Conservation (phyloP, 1,139 yeast genomes). For the Pichia sp. region DNA sequence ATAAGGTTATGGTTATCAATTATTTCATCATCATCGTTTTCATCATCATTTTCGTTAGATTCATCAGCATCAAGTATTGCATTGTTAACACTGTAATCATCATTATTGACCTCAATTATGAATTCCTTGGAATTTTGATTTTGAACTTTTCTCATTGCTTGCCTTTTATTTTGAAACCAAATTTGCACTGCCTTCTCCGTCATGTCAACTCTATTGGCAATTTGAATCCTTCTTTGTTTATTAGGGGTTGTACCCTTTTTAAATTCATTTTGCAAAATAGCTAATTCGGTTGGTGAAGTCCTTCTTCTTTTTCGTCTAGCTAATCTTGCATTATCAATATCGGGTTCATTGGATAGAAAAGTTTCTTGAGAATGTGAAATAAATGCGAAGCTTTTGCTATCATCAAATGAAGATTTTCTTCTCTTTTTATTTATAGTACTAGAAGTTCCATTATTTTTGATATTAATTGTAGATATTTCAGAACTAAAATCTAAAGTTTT, state of each 20-base stretch:
- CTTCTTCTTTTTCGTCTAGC: conserved; percentile 94
- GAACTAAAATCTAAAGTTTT: not conserved
- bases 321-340: conserved; percentile 79
- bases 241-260: conserved; percentile 74
- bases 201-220: conserved; percentile 79
- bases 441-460: not conserved
- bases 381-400: conserved; percentile 63
- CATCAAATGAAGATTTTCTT: conserved; percentile 9
- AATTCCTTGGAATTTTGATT: conserved; percentile 9
- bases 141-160: conserved; percentile 53
- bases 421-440: not conserved
- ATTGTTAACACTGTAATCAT: not conserved
- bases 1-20: not conserved
- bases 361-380: conserved; percentile 88
- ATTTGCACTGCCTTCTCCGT: conserved; percentile 96
- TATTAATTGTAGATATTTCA: not conserved
- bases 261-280: conserved; percentile 75
- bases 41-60: not conserved
- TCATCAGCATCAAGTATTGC: not conserved
- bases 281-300: conserved; percentile 81
- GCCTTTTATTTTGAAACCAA: conserved; percentile 97
- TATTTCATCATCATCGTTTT: not conserved
- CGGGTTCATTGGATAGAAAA: conserved; percentile 65
- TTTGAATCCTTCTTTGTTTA: conserved; percentile 62
- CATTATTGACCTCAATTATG: conserved; percentile 2